Conservation (phyloP, 78 protist genomes). For the Dictyostelium citrinum region DNA sequence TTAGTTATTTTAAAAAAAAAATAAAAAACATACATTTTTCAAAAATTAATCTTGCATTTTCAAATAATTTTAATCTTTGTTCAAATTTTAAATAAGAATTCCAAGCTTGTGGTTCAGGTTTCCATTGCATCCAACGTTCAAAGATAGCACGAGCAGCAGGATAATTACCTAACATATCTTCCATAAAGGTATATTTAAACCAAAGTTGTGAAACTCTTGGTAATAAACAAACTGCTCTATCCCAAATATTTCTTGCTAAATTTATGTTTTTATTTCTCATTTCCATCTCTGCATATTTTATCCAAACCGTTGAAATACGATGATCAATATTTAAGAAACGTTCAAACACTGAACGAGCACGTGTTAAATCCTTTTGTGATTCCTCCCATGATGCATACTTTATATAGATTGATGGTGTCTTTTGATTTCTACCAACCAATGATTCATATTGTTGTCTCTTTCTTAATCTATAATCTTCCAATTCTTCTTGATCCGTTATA, state of each 20-base stretch:
- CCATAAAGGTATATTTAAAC: conserved; percentile 96
- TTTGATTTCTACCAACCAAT: conserved; percentile 17
- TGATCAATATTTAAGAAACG: conserved; percentile 90
- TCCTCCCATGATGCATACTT: conserved; percentile 98
- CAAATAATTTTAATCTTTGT: conserved; percentile 81
- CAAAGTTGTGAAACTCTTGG: conserved; percentile 96
- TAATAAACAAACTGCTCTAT: conserved; percentile 95
- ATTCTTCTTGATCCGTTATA: conserved; percentile 95
- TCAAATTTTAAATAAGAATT: conserved; percentile 91
- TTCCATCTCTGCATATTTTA: conserved; percentile 98
- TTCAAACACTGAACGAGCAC: conserved; percentile 95
- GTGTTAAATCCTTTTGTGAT: conserved; percentile 87
- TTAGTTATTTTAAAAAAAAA: too few species aligned
- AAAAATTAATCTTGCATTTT: conserved; percentile 83
- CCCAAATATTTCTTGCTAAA: conserved; percentile 97
- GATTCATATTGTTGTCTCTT: conserved; percentile 90
- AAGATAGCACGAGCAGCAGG: conserved; percentile 93
- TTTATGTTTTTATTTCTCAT: conserved; percentile 91
- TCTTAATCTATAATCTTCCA: conserved; percentile 86
- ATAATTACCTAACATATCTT: conserved; percentile 96
- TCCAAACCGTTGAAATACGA: conserved; percentile 82
- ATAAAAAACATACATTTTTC: conserved; percentile 20
- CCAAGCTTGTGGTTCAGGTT: conserved; percentile 94
- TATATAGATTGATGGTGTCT: conserved; percentile 46
- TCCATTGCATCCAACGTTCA: conserved; percentile 97